Evolutionary conservation across 371 early-diverging fungal genomes (phyloP).

Genomic region (Conidiobolus incongruus): DNA sequence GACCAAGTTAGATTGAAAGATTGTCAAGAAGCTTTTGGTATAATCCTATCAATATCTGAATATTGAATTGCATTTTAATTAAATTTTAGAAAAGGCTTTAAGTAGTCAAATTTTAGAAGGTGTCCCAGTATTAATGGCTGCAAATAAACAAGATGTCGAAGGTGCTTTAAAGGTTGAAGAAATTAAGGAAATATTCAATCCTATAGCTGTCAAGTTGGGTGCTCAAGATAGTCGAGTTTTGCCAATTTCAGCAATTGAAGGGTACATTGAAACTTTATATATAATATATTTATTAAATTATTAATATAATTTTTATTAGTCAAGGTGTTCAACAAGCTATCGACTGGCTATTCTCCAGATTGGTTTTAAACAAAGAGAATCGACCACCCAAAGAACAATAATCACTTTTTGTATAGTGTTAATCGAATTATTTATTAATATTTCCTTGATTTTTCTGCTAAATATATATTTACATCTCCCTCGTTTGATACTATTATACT

Average conservation of each 20-base stretch:
- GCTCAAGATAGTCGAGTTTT: slow-evolving; percentile 42
- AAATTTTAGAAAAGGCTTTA: slow-evolving; percentile 35
- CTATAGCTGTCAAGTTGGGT: slow-evolving; percentile 58
- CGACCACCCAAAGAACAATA: slow-evolving; percentile 41
- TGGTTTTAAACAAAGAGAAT: slow-evolving; percentile 53
- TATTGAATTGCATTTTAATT: no score
- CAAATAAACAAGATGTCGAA: slow-evolving; percentile 79
- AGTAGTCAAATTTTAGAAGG: slow-evolving; percentile 52
- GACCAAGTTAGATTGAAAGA: slow-evolving; percentile 62
- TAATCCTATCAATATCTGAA: slow-evolving; percentile 2
- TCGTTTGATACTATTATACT: no score
- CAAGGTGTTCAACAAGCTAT: slow-evolving; percentile 65
- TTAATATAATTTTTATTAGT: slow-evolving; percentile 16
- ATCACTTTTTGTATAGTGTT: no score
- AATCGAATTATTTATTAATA: no score
- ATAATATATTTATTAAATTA: background rate
- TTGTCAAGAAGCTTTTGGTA: slow-evolving; percentile 58
- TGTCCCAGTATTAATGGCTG: slow-evolving; percentile 78
- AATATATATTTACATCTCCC: no score
- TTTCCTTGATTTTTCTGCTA: no score
- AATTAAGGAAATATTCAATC: slow-evolving; percentile 79
- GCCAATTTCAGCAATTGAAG: slow-evolving; percentile 56
- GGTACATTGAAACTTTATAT: slow-evolving; percentile 15
- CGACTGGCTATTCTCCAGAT: slow-evolving; percentile 57
- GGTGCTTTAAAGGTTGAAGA: slow-evolving; percentile 47